These are phyloP conservation scores for Cicer pinnatifidum DNA, from an alignment of 306 rosid species.

Conservation along the genomic window DNA sequence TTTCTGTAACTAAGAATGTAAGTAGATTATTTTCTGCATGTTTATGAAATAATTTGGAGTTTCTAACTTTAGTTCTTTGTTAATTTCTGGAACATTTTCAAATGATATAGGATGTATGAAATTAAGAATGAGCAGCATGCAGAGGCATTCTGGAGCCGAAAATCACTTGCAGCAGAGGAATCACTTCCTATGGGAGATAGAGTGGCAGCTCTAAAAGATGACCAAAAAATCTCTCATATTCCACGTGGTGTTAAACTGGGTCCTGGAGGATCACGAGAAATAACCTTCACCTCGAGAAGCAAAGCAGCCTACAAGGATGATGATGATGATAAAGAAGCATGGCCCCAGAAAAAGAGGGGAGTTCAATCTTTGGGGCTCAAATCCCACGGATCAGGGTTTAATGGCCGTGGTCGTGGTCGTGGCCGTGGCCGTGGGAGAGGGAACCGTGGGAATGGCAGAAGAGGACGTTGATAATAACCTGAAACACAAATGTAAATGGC, in stretches of 20 bases:
- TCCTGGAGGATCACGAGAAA: constrained; percentile 87
- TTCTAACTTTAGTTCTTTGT: background rate
- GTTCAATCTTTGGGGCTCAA: constrained; percentile 69
- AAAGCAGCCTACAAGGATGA: constrained; percentile 72
- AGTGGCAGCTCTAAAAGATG: constrained; percentile 60
- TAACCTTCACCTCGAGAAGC: constrained; percentile 78
- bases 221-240: constrained; percentile 46
- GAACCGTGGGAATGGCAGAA: constrained; percentile 42
- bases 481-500: background rate
- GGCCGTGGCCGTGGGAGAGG: constrained; percentile 50
- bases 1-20: constrained; percentile 1
- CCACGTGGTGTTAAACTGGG: constrained; percentile 71
- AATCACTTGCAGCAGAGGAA: constrained; percentile 78
- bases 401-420: constrained; percentile 44
- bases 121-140: constrained; percentile 87
- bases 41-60: constrained; percentile 28
- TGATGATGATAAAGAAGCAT: constrained; percentile 49
- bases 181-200: constrained; percentile 83
- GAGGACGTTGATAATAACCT: constrained; percentile 48
- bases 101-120: constrained; percentile 71
- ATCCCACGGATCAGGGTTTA: constrained; percentile 44
- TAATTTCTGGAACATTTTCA: constrained; percentile 4
- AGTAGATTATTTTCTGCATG: constrained; percentile 18
- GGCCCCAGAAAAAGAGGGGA: constrained; percentile 65
- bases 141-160: constrained; percentile 78